Percentiles rank a stretch among this genome's conserved stretches.
These are phyloP conservation scores for Nemania diffusa DNA, from an alignment of 2,329 filamentous ascomycete genomes.

Conservation along the genomic window DNA sequence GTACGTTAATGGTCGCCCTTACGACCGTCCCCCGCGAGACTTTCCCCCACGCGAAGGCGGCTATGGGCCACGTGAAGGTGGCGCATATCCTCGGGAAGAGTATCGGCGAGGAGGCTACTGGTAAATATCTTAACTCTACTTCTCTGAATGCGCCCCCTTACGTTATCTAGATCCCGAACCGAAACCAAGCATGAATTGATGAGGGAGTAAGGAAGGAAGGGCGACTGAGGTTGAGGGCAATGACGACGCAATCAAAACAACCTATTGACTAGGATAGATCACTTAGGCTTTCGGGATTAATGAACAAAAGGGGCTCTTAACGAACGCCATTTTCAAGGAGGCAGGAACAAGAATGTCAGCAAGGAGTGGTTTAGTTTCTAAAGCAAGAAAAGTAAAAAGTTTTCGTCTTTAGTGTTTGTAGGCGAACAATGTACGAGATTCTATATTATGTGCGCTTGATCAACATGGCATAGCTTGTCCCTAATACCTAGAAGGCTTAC, in stretches of 20 bases:
- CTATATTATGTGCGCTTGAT: constrained; percentile 1
- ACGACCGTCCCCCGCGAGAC: constrained; percentile 65
- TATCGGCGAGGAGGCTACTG: constrained; percentile 51
- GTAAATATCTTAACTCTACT: constrained; percentile 47
- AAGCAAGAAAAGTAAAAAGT: not conserved
- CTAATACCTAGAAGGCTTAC: not conserved
- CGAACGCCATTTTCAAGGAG: constrained; percentile 31
- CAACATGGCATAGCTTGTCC: not conserved
- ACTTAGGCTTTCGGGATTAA: constrained; percentile 27
- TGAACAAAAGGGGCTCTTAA: constrained; percentile 30
- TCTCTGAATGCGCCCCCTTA: constrained; percentile 47
- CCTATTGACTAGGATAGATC: constrained; percentile 25
- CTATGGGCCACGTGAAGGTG: constrained; percentile 55
- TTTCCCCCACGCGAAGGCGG: constrained; percentile 62
- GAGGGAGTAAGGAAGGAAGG: constrained; percentile 26
- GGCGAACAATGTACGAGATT: constrained; percentile 23
- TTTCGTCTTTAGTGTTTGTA: constrained; percentile 27
- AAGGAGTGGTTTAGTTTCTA: constrained; percentile 30
- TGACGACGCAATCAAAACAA: constrained; percentile 15
- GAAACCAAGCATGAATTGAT: constrained; percentile 29
- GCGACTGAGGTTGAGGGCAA: constrained; percentile 20
- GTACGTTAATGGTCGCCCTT: constrained; percentile 68
- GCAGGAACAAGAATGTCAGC: constrained; percentile 36
- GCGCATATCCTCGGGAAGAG: constrained; percentile 49
- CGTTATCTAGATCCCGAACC: constrained; percentile 48